phyloP scores from a whole-genome alignment of 2,329 filamentous ascomycete genomes.

The Sarocladiaceae sp. region DNA sequence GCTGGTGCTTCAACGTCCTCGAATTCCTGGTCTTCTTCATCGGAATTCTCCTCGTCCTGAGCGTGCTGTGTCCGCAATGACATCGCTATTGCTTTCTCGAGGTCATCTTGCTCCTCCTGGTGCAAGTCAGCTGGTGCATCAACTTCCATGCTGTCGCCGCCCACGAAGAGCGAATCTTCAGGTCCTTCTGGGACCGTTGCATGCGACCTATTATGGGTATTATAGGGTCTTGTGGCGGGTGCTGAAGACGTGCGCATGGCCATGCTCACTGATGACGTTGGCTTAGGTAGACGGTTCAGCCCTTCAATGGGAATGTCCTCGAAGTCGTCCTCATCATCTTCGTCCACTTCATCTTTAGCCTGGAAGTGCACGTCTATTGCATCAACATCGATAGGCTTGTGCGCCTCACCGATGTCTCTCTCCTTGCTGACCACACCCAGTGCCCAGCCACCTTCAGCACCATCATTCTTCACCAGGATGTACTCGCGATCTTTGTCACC shows the following conservation, averaged over 20 bases:
- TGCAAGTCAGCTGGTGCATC: conserved; percentile 32
- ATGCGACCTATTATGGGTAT: background rate
- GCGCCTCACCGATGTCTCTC: conserved; percentile 71
- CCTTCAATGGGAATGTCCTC: conserved; percentile 93
- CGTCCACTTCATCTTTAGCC: conserved; percentile 58
- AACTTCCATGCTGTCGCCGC: conserved; percentile 21
- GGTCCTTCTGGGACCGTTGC: conserved; percentile 32
- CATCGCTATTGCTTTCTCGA: conserved; percentile 78
- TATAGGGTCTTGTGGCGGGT: background rate
- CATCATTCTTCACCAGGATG: conserved; percentile 91
- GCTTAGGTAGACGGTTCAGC: conserved; percentile 74
- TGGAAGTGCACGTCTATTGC: conserved; percentile 54
- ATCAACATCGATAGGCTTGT: conserved; percentile 93
- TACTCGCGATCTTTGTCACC: conserved; percentile 91
- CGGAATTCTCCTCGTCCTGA: conserved; percentile 23
- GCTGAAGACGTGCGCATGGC: background rate
- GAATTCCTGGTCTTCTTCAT: conserved; percentile 39
- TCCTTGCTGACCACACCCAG: conserved; percentile 87
- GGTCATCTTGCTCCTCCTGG: conserved; percentile 51
- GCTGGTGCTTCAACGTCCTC: conserved; percentile 44
- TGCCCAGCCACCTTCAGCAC: conserved; percentile 93
- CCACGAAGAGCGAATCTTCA: conserved; percentile 47
- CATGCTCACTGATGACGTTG: conserved; percentile 14
- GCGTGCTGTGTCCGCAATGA: conserved; percentile 67
- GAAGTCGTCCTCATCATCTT: conserved; percentile 75